These are phyloP conservation scores for Sporisorium exsertum DNA, from an alignment of 1,284 basidiomycete genomes.

Conservation along the genomic window DNA sequence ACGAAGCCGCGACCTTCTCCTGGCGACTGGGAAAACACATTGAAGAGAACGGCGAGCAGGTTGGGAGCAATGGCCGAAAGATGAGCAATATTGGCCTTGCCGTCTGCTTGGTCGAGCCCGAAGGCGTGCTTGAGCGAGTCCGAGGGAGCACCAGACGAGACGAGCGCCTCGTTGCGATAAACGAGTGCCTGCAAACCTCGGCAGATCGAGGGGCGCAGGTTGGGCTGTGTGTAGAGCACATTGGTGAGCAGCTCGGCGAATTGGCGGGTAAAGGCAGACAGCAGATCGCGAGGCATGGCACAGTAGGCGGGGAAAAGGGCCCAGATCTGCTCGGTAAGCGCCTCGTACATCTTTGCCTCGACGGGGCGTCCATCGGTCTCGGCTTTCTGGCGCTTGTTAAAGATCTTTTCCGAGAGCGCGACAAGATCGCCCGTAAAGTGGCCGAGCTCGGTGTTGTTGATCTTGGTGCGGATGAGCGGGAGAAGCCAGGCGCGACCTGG, in stretches of 20 bases:
- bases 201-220: constrained; percentile 84
- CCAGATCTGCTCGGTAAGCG: constrained; percentile 93
- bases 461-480: constrained; percentile 83
- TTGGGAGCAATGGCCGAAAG: constrained; percentile 85
- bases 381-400: constrained; percentile 74
- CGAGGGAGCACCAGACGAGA: constrained; percentile 71
- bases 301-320: constrained; percentile 75
- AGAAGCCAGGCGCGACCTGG: constrained; percentile 87
- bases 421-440: constrained; percentile 93
- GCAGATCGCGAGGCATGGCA: constrained; percentile 86
- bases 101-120: constrained; percentile 75
- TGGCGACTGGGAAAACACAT: constrained; percentile 89
- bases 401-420: constrained; percentile 92
- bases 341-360: constrained; percentile 93
- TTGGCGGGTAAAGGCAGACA: constrained; percentile 50
- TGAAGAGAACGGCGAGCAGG: constrained; percentile 94
- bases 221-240: constrained; percentile 86
- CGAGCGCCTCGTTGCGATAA: constrained; percentile 76
- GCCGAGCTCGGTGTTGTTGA: constrained; percentile 81
- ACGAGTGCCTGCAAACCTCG: constrained; percentile 84
- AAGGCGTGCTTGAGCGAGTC: constrained; percentile 73
- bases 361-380: constrained; percentile 78
- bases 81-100: constrained; percentile 78
- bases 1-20: constrained; percentile 83
- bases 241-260: constrained; percentile 81